phyloP scores from a whole-genome alignment of 2,329 filamentous ascomycete genomes.

The Conoideocrella luteorostrata region DNA sequence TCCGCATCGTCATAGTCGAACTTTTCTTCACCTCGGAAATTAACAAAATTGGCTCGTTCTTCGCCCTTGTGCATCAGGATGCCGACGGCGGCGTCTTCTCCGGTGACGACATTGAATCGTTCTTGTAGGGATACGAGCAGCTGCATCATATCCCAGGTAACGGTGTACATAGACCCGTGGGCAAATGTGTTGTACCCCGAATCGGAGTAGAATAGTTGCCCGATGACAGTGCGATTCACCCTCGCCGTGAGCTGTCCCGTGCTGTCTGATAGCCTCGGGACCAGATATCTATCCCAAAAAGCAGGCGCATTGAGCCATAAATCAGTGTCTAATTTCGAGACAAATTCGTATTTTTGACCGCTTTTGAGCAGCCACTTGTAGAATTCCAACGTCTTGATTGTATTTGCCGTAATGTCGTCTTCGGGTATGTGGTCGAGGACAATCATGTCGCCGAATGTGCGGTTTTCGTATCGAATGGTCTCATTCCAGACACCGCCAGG shows the following conservation, averaged over 20 bases:
- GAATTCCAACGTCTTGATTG: conserved; percentile 27
- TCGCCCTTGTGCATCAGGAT: conserved; percentile 21
- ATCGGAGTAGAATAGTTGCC: conserved; percentile 21
- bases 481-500: conserved; percentile 20
- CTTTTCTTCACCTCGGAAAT: conserved; percentile 22
- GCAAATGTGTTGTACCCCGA: conserved; percentile 21
- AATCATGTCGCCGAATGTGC: conserved; percentile 27
- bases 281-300: conserved; percentile 24
- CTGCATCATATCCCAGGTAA: conserved; percentile 26
- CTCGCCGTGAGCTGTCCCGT: conserved; percentile 9
- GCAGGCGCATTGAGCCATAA: conserved; percentile 24
- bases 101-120: conserved; percentile 18
- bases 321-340: conserved; percentile 28
- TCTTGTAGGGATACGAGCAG: conserved; percentile 20
- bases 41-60: conserved; percentile 20
- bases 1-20: conserved; percentile 24
- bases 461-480: conserved; percentile 22
- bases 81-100: conserved; percentile 24
- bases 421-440: conserved; percentile 25
- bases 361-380: conserved; percentile 22
- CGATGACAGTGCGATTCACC: conserved; percentile 21
- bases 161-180: conserved; percentile 27
- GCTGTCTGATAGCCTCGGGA: conserved; percentile 15
- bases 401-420: conserved; percentile 25
- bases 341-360: conserved; percentile 20